phyloP scores from a whole-genome alignment of 768 basidiomycete species.

The Ephemerocybe angulata region DNA sequence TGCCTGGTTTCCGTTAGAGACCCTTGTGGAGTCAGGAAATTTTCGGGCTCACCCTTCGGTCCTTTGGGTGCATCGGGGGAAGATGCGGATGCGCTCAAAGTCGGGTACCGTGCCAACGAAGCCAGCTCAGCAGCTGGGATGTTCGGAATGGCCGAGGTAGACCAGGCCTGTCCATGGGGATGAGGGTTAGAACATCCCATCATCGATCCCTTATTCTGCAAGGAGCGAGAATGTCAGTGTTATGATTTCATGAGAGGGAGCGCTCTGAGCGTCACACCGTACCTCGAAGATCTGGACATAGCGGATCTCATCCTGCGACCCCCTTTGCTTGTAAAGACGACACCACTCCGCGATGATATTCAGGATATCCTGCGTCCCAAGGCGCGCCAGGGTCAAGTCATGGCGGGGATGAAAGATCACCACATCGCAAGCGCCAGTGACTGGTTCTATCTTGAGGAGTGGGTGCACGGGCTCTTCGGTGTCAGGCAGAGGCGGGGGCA shows the following conservation, averaged over 20 bases:
- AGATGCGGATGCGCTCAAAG: conserved; percentile 18
- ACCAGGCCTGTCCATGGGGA: conserved; percentile 91
- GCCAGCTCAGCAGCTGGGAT: conserved; percentile 64
- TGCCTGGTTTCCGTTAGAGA: conserved; percentile 30
- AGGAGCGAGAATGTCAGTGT: too few relatives aligned
- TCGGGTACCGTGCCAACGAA: conserved; percentile 50
- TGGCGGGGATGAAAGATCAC: conserved; percentile 84
- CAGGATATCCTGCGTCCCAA: conserved; percentile 55
- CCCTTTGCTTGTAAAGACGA: conserved; percentile 55
- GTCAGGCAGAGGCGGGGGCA: conserved; percentile 57
- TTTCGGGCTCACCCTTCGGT: conserved; percentile 33
- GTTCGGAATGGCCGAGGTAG: conserved; percentile 66
- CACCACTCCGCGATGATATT: conserved; percentile 73
- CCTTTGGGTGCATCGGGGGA: conserved; percentile 53
- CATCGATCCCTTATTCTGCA: conserved; percentile 86
- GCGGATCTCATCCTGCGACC: conserved; percentile 60
- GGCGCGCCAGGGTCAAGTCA: conserved; percentile 75
- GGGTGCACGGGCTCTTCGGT: conserved; percentile 55
- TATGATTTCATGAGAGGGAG: too few relatives aligned
- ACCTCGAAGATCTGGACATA: conserved; percentile 94
- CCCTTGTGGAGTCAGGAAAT: neutral
- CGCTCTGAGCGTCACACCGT: conserved; percentile 13
- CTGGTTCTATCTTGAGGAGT: conserved; percentile 58
- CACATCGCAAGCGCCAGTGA: conserved; percentile 85
- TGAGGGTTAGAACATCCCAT: conserved; percentile 97